phyloP scores from a whole-genome alignment of 2,329 filamentous ascomycete genomes.

The Pseudogymnoascus sp. region DNA sequence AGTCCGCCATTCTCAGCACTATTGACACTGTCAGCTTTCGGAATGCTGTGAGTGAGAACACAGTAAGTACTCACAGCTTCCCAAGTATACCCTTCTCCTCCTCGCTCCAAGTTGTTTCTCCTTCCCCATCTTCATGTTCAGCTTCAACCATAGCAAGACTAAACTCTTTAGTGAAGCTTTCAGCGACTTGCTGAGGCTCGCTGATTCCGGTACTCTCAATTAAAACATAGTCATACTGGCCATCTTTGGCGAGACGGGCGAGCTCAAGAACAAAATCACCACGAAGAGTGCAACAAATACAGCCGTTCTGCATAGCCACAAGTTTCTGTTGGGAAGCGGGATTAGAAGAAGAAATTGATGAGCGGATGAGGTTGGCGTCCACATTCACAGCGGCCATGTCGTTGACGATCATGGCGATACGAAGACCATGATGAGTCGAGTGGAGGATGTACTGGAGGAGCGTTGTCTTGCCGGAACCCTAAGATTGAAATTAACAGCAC shows the following conservation, averaged over 20 bases:
- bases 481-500: slow-evolving; percentile 12
- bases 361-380: slow-evolving; percentile 40
- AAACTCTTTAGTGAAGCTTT: slow-evolving; percentile 57
- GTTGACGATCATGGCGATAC: slow-evolving; percentile 65
- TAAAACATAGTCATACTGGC: slow-evolving; percentile 61
- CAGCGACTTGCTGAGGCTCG: slow-evolving; percentile 64
- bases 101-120: neutral
- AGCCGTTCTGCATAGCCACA: slow-evolving; percentile 62
- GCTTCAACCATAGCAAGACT: neutral
- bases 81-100: neutral
- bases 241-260: slow-evolving; percentile 51
- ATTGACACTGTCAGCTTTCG: slow-evolving; percentile 7
- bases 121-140: neutral
- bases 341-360: slow-evolving; percentile 54
- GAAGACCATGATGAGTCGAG: slow-evolving; percentile 53
- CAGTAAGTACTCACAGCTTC: slow-evolving; percentile 10
- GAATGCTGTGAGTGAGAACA: slow-evolving; percentile 10
- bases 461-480: slow-evolving; percentile 65
- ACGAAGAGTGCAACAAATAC: slow-evolving; percentile 67
- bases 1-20: slow-evolving; percentile 52
- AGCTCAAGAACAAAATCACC: slow-evolving; percentile 64
- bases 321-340: slow-evolving; percentile 54
- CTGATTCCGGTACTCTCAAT: slow-evolving; percentile 67
- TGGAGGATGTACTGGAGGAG: slow-evolving; percentile 60
- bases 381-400: slow-evolving; percentile 52